Conservation (phyloP, 2,329 filamentous ascomycete genomes). For the Alternaria longipes region DNA sequence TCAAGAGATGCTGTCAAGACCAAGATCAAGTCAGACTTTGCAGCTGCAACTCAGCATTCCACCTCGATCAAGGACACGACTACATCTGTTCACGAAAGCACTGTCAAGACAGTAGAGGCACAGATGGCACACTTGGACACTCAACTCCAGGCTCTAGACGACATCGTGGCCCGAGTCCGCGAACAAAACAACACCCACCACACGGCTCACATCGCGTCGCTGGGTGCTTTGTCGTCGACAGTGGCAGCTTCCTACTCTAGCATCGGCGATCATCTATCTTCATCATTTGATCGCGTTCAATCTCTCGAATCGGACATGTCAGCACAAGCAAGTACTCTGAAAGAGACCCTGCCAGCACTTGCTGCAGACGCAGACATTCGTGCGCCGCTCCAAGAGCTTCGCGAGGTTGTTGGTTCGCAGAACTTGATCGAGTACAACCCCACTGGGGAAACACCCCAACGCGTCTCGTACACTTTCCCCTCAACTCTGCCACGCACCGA, state of each 20-base stretch:
- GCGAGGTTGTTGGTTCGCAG: constrained; percentile 71
- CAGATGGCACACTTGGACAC: constrained; percentile 86
- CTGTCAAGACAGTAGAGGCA: constrained; percentile 85
- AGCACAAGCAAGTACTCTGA: constrained; percentile 66
- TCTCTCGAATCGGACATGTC: constrained; percentile 74
- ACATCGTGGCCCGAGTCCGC: constrained; percentile 84
- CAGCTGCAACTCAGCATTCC: constrained; percentile 79
- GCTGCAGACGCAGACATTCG: constrained; percentile 64
- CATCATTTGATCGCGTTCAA: constrained; percentile 73
- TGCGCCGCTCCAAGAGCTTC: constrained; percentile 75
- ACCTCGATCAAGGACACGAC: constrained; percentile 84
- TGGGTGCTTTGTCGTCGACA: constrained; percentile 71
- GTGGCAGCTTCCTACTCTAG: constrained; percentile 78
- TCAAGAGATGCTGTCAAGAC: constrained; percentile 81
- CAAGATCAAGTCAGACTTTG: constrained; percentile 88
- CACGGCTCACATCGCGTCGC: constrained; percentile 70
- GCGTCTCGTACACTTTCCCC: constrained; percentile 81
- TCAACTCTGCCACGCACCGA: constrained; percentile 80
- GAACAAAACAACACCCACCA: constrained; percentile 83
- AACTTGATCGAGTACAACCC: constrained; percentile 80
- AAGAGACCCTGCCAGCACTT: constrained; percentile 70
- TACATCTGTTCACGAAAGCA: constrained; percentile 88
- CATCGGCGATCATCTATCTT: constrained; percentile 74
- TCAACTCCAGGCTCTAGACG: constrained; percentile 91
- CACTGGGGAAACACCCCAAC: constrained; percentile 87